phyloP scores from a whole-genome alignment of 116 monocot genomes.

The Dioscorea cayenensis region DNA sequence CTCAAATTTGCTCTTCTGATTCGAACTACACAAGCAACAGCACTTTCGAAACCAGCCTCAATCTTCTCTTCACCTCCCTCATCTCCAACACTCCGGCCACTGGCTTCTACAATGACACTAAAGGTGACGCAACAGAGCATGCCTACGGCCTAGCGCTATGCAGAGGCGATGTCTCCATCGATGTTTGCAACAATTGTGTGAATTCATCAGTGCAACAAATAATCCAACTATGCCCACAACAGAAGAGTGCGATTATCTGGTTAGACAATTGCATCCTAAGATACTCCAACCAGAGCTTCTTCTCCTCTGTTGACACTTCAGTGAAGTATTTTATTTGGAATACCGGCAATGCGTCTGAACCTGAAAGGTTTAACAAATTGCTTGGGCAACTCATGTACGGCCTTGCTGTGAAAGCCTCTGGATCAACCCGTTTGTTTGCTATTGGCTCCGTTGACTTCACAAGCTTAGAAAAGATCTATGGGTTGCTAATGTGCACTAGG shows the following conservation, averaged over 20 bases:
- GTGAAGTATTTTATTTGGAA: no score
- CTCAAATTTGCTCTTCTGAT: background rate
- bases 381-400: conserved; percentile 2
- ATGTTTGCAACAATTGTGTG: background rate
- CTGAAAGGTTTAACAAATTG: background rate
- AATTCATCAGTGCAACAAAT: background rate
- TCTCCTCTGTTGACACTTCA: background rate
- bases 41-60: conserved; percentile 9
- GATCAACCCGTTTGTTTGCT: conserved; percentile 9
- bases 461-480: conserved; percentile 8
- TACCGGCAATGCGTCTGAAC: background rate
- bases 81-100: background rate
- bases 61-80: conserved; percentile 8
- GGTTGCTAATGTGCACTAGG: conserved; percentile 45
- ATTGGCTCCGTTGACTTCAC: background rate
- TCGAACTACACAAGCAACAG: background rate
- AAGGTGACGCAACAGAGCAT: background rate
- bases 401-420: background rate
- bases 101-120: conserved; percentile 9
- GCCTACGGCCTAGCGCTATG: conserved; percentile 12
- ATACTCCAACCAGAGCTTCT: conserved; percentile 22
- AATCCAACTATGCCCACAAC: background rate
- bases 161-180: background rate
- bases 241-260: background rate
- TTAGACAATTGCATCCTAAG: conserved; percentile 7